Evolutionary conservation across 2,329 filamentous ascomycete species (phyloP).

Genomic region (Fusarium scirpi): DNA sequence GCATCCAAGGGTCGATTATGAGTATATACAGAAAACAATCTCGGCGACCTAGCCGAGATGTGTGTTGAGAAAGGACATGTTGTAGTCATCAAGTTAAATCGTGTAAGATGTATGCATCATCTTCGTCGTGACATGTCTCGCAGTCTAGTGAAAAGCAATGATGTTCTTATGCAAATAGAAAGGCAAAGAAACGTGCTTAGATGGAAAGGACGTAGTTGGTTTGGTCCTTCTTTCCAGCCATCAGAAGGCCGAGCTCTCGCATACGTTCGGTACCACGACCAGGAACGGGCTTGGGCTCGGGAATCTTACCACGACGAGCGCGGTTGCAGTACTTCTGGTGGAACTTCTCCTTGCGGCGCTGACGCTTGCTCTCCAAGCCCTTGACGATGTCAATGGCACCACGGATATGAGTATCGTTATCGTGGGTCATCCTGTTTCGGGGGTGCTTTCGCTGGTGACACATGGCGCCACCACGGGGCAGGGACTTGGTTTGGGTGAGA

Average conservation of each 20-base stretch:
- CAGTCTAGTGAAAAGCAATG: slow-evolving; percentile 22
- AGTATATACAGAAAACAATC: slow-evolving; percentile 42
- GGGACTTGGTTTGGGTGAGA: slow-evolving; percentile 83
- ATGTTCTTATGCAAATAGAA: slow-evolving; percentile 12
- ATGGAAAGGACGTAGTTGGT: slow-evolving; percentile 83
- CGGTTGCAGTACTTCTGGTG: slow-evolving; percentile 90
- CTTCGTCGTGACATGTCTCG: slow-evolving; percentile 30
- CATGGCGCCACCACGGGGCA: slow-evolving; percentile 81
- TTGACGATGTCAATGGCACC: slow-evolving; percentile 99
- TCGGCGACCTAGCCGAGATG: slow-evolving; percentile 31
- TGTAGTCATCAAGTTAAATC: slow-evolving; percentile 38
- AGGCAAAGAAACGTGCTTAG: slow-evolving; percentile 54
- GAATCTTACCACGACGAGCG: slow-evolving; percentile 74
- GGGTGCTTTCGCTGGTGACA: slow-evolving; percentile 67
- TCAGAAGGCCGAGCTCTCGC: slow-evolving; percentile 82
- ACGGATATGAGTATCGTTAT: slow-evolving; percentile 75
- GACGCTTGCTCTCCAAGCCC: slow-evolving; percentile 92
- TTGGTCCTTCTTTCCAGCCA: slow-evolving; percentile 82
- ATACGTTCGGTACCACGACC: slow-evolving; percentile 94
- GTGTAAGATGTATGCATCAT: slow-evolving; percentile 37
- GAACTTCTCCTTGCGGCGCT: slow-evolving; percentile 92
- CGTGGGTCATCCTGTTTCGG: slow-evolving; percentile 52
- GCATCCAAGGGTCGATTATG: slow-evolving; percentile 19
- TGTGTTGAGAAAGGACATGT: slow-evolving; percentile 23
- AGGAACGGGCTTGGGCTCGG: slow-evolving; percentile 75